These are phyloP conservation scores for Penicillium bialowiezense DNA, from an alignment of 495 filamentous ascomycete genomes.

Conservation along the genomic window DNA sequence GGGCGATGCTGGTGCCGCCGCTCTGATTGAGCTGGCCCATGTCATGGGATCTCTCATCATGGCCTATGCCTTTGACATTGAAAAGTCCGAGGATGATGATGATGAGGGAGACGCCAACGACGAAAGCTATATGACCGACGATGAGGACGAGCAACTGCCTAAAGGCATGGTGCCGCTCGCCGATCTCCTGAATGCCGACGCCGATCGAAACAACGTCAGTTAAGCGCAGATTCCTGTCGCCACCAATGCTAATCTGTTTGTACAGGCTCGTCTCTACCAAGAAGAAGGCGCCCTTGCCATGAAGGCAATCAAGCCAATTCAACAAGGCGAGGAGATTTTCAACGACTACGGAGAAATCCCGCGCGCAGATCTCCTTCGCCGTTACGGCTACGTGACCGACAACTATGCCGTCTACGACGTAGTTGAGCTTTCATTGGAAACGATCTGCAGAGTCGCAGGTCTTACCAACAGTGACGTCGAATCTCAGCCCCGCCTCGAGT, in stretches of 20 bases:
- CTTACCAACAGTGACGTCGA: conserved; percentile 39
- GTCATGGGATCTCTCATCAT: conserved; percentile 84
- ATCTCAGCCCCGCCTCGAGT: conserved; percentile 42
- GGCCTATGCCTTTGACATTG: conserved; percentile 92
- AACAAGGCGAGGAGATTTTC: conserved; percentile 73
- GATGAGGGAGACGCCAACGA: conserved; percentile 54
- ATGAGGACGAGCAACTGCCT: conserved; percentile 59
- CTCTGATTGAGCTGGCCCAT: conserved; percentile 63
- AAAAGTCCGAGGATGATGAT: conserved; percentile 51
- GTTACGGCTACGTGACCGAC: conserved; percentile 84
- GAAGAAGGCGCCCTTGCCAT: conserved; percentile 62
- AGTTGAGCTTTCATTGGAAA: conserved; percentile 63
- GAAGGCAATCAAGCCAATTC: conserved; percentile 63
- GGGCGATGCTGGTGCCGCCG: conserved; percentile 42
- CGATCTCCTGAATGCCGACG: conserved; percentile 90
- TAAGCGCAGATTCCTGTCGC: not conserved
- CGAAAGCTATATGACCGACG: conserved; percentile 66
- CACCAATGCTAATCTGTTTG: conserved; percentile 10
- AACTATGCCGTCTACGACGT: conserved; percentile 79
- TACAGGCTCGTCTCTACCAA: conserved; percentile 66
- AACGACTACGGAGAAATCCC: conserved; percentile 90
- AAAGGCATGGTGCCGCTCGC: conserved; percentile 93
- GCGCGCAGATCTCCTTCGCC: conserved; percentile 74
- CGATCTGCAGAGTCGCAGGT: conserved; percentile 50
- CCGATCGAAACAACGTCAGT: conserved; percentile 71